A percentile compares a stretch with the other conserved stretches of the same genome.
Conservation (phyloP, 768 basidiomycete genomes). For the Chalciporus piperatus region DNA sequence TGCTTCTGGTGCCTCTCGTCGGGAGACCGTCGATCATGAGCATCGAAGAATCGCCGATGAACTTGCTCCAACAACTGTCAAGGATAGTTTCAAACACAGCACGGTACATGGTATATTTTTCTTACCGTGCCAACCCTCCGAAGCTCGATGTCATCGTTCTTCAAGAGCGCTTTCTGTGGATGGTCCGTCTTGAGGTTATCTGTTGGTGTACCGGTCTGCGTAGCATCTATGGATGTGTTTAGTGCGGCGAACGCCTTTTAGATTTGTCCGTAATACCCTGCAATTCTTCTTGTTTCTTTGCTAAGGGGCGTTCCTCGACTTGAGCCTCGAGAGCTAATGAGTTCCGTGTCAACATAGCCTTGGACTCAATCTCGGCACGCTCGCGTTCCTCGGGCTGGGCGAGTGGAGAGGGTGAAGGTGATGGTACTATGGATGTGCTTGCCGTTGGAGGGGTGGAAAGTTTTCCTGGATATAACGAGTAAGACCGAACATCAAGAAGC, state of each 20-base stretch:
- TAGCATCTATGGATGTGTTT: slow-evolving; percentile 9
- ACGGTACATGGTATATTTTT: not conserved
- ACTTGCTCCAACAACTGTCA: slow-evolving; percentile 76
- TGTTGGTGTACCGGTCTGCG: slow-evolving; percentile 14
- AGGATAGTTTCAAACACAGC: not conserved
- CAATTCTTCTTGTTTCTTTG: slow-evolving; percentile 81
- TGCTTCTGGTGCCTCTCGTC: slow-evolving; percentile 30
- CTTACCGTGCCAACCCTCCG: slow-evolving; percentile 70
- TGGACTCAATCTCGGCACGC: slow-evolving; percentile 43
- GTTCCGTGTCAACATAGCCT: slow-evolving; percentile 65
- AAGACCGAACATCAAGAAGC: not conserved
- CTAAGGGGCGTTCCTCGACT: slow-evolving; percentile 81
- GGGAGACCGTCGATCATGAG: slow-evolving; percentile 48
- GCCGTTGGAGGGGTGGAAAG: slow-evolving; percentile 12
- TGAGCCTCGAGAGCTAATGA: slow-evolving; percentile 79
- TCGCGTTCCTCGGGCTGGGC: slow-evolving; percentile 40
- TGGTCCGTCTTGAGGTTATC: slow-evolving; percentile 40
- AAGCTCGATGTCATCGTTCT: slow-evolving; percentile 85
- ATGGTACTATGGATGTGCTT: slow-evolving; percentile 11
- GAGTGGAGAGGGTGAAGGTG: slow-evolving; percentile 13
- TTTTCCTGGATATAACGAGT: slow-evolving; percentile 22
- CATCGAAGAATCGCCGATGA: slow-evolving; percentile 71
- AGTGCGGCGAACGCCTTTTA: not conserved
- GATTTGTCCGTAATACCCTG: slow-evolving; percentile 41
- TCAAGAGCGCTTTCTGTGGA: slow-evolving; percentile 72